Percentiles rank a stretch among this genome's conserved stretches.
Evolutionary conservation across 768 basidiomycete species (phyloP).

Genomic region (Suillus cothurnatus): DNA sequence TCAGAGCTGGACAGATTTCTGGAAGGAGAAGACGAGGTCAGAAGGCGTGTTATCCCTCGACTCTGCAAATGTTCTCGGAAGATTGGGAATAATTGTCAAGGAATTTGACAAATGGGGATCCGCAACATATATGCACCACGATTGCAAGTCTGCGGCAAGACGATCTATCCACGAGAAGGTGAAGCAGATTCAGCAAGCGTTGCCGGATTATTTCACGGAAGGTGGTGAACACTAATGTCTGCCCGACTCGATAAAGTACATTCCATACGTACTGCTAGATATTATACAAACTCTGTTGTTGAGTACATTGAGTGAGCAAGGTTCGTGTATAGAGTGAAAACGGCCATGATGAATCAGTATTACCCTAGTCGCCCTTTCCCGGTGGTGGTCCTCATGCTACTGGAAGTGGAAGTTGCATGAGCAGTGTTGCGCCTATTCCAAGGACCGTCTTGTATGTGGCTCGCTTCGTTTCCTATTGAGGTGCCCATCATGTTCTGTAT

Average conservation of each 20-base stretch:
- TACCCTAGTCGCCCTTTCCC: constrained; percentile 23
- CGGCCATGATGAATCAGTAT: neutral
- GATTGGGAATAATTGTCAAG: constrained; percentile 60
- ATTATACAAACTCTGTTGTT: neutral
- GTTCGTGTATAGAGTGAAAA: neutral
- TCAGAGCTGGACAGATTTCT: constrained; percentile 77
- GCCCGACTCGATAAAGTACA: neutral
- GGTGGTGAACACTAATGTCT: constrained; percentile 31
- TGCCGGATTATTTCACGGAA: constrained; percentile 64
- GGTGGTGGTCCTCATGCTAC: constrained; percentile 25
- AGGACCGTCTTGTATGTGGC: constrained; percentile 30
- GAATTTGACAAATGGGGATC: constrained; percentile 73
- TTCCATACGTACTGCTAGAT: neutral
- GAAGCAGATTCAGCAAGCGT: constrained; percentile 55
- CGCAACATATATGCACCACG: constrained; percentile 79
- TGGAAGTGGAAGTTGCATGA: constrained; percentile 26
- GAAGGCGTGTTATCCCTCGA: constrained; percentile 62
- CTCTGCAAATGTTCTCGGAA: constrained; percentile 67
- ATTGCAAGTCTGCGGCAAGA: constrained; percentile 63
- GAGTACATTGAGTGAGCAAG: neutral
- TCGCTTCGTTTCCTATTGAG: constrained; percentile 18
- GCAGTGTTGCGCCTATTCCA: constrained; percentile 26
- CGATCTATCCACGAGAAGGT: constrained; percentile 57
- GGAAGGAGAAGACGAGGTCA: constrained; percentile 72
- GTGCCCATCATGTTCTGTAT: constrained; percentile 43